These are phyloP conservation scores for Globisporangium spiculum DNA, from an alignment of 352 stramenopile genomes.

Conservation along the genomic window DNA sequence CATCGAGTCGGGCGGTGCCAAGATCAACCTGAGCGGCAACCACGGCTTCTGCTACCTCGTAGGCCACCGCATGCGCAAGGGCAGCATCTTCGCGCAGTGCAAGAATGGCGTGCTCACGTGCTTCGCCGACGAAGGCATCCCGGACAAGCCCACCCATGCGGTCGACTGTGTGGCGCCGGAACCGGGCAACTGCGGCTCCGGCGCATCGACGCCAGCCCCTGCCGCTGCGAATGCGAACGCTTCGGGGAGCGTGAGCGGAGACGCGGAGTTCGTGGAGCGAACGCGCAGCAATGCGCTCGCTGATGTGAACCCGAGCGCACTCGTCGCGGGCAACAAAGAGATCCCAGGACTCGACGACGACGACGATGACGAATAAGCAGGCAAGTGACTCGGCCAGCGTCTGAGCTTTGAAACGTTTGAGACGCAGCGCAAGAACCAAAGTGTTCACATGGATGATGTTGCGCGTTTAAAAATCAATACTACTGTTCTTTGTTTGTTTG, in stretches of 20 bases:
- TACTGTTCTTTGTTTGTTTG: not conserved
- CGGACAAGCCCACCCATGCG: conserved; percentile 30
- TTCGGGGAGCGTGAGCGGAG: not conserved
- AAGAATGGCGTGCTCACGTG: conserved; percentile 32
- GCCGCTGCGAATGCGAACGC: conserved; percentile 10
- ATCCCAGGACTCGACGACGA: conserved; percentile 11
- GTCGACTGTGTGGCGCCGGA: conserved; percentile 31
- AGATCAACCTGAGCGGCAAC: conserved; percentile 37
- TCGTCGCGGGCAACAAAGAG: conserved; percentile 27
- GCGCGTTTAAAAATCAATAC: not conserved
- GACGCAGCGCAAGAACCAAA: not conserved
- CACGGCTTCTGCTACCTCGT: conserved; percentile 44
- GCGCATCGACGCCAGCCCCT: conserved; percentile 6
- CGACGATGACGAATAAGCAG: not conserved
- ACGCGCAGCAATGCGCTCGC: conserved; percentile 1
- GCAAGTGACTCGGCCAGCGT: not conserved
- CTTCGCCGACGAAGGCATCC: conserved; percentile 42
- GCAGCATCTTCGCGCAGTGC: conserved; percentile 39
- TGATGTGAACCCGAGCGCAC: conserved; percentile 28
- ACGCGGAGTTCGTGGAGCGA: conserved; percentile 8
- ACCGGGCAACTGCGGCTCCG: conserved; percentile 29
- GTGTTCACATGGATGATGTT: not conserved
- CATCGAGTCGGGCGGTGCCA: conserved; percentile 24
- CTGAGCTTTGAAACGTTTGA: not conserved
- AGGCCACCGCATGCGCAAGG: conserved; percentile 36